These are phyloP conservation scores for Cladosporium sp. DNA, from an alignment of 2,329 filamentous ascomycete genomes.

Conservation along the genomic window DNA sequence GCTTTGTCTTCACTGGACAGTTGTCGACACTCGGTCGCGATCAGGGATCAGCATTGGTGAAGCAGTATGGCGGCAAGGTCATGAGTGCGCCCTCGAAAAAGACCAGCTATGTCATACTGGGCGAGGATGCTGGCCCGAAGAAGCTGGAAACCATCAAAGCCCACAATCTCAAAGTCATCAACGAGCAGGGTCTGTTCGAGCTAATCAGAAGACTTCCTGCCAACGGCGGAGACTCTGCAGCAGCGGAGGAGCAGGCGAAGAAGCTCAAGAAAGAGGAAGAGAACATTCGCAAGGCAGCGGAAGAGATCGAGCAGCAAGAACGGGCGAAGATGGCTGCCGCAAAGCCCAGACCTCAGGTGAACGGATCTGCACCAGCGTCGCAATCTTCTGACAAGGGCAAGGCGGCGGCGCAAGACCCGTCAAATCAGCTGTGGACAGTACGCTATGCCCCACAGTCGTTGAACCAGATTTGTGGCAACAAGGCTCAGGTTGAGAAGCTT, in stretches of 20 bases:
- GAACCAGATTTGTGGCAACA: slow-evolving; percentile 92
- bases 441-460: slow-evolving; percentile 88
- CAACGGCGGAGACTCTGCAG: slow-evolving; percentile 80
- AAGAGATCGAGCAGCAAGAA: slow-evolving; percentile 81
- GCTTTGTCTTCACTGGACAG: slow-evolving; percentile 92
- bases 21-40: slow-evolving; percentile 74
- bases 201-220: slow-evolving; percentile 76
- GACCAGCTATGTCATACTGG: slow-evolving; percentile 88
- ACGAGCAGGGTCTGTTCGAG: slow-evolving; percentile 85
- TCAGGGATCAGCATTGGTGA: slow-evolving; percentile 78
- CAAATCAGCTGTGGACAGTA: slow-evolving; percentile 77
- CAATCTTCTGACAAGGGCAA: slow-evolving; percentile 24
- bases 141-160: slow-evolving; percentile 83
- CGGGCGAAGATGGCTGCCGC: slow-evolving; percentile 30
- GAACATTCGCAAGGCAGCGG: slow-evolving; percentile 72
- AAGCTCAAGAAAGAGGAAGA: slow-evolving; percentile 81
- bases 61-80: slow-evolving; percentile 89
- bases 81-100: slow-evolving; percentile 81
- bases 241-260: slow-evolving; percentile 75
- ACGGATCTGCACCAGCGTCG: slow-evolving; percentile 35
- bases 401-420: slow-evolving; percentile 36
- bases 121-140: slow-evolving; percentile 83
- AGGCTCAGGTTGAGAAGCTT: slow-evolving; percentile 79
- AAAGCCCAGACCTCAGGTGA: slow-evolving; percentile 35
- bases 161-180: slow-evolving; percentile 79